A percentile compares a stretch with the other conserved stretches of the same genome.
These are phyloP conservation scores for Trypanosoma brucei DNA, from an alignment of 208 protist genomes.

Conservation along the genomic window DNA sequence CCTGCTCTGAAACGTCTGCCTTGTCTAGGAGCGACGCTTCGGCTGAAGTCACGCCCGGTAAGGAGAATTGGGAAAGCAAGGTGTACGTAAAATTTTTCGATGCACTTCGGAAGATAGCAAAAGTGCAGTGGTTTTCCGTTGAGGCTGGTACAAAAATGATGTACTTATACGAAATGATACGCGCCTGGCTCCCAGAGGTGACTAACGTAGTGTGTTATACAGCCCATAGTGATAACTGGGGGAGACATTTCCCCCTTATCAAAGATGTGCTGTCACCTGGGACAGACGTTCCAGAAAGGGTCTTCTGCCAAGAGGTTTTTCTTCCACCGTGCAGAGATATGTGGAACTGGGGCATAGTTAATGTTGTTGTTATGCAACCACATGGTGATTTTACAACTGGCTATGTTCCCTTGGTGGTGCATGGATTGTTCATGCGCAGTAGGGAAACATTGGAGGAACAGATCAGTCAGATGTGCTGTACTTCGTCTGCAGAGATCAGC, in stretches of 20 bases:
- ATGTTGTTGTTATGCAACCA: constrained; percentile 31
- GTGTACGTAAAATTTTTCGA: constrained; percentile 21
- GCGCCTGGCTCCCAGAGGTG: constrained; percentile 9
- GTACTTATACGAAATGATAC: constrained; percentile 27
- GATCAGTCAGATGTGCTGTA: constrained; percentile 22
- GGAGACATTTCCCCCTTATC: constrained; percentile 13
- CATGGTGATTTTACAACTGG: constrained; percentile 26
- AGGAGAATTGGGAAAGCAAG: background rate
- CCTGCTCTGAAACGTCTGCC: no score
- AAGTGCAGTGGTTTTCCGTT: constrained; percentile 20
- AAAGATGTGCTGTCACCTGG: constrained; percentile 23
- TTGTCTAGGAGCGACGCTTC: no score
- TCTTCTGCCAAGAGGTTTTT: constrained; percentile 44
- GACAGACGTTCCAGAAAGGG: constrained; percentile 28
- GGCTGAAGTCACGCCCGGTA: no score
- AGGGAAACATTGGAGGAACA: constrained; percentile 21
- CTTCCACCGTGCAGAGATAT: constrained; percentile 1
- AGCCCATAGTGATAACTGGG: constrained; percentile 2
- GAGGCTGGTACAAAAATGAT: constrained; percentile 6
- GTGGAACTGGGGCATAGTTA: constrained; percentile 24
- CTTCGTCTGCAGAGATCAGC: constrained; percentile 26
- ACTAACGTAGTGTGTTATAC: constrained; percentile 28
- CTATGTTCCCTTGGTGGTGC: constrained; percentile 37
- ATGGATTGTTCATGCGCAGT: constrained; percentile 4
- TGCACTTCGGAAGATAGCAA: constrained; percentile 16